phyloP scores from a whole-genome alignment of 2,329 filamentous ascomycete genomes.

The Colletotrichum brevisporum region DNA sequence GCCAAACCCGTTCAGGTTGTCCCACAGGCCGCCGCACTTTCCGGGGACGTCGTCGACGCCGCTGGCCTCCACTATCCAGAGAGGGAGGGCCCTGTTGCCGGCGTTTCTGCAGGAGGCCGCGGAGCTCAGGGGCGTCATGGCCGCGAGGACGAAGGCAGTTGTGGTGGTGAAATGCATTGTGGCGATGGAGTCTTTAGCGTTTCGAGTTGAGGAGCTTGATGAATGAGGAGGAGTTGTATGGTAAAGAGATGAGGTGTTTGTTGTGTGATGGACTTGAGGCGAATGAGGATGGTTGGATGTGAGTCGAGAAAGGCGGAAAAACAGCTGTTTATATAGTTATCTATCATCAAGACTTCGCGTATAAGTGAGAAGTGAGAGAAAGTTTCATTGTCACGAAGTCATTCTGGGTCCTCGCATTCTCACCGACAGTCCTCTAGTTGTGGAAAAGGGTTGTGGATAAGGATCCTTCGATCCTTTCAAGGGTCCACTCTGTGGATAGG shows the following conservation, averaged over 20 bases:
- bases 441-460: slow-evolving; percentile 10
- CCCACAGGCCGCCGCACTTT: slow-evolving; percentile 21
- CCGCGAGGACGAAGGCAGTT: slow-evolving; percentile 3
- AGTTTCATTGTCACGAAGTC: background rate
- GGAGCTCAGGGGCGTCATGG: slow-evolving; percentile 1
- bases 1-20: slow-evolving; percentile 4
- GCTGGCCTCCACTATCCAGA: background rate
- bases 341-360: background rate
- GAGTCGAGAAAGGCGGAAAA: background rate
- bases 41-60: slow-evolving; percentile 24
- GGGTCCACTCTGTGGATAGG: slow-evolving; percentile 19
- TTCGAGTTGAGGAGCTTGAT: background rate
- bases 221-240: background rate
- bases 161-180: slow-evolving; percentile 10
- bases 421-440: background rate
- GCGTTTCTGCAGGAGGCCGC: slow-evolving; percentile 2
- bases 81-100: background rate
- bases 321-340: slow-evolving; percentile 6
- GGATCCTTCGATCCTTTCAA: background rate
- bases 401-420: background rate
- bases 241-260: slow-evolving; percentile 1
- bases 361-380: no score
- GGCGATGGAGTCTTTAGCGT: background rate
- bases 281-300: background rate
- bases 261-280: background rate